Evolutionary conservation across 2,329 filamentous ascomycete species (phyloP), one percentile per base, ranked within the genome.

Genomic region (Venturia aucupariae): DNA sequence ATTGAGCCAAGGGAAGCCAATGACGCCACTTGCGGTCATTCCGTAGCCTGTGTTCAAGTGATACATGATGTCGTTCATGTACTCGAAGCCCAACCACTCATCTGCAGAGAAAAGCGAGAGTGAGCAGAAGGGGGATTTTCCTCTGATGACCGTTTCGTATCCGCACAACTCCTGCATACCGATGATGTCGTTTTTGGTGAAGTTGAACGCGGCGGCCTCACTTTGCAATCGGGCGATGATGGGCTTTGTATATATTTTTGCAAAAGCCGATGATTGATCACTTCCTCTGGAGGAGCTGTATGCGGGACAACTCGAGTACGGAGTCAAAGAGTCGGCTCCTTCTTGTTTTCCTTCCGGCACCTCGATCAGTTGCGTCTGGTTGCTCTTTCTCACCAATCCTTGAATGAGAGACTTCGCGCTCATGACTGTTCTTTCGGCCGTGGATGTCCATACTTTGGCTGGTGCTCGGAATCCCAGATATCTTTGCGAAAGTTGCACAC

Each of bases 1-100:
- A 67, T 87, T 87, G 6, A 89, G 70, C 87, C 87, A 90, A 0
- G 86, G 86, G 63, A 84, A 81, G 1, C 87, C 87, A 6, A 88
- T 78, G 22, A 79, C 78, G 0, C 84, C 84, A 0, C 84, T 80
- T 1, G 84, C 75, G 0, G 75, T 71, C 67, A 82, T 85, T 5
- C 86, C 86, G 67, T 89, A 89, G 22, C 87, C 87, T 1, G 81
- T 73, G 73, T 88, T 89, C 73, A 86, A 84, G 70, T 84, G 83
- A 71, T 87, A 88, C 69, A 81, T 80, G 67, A 88, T 75, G 67
- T 88, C 85, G 67, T 85, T 84, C 15, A 82, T 79, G 70, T 88
- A 88, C 72, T 88, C 85, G 75, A 85, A 88, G 2, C 77, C 77
- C n/a, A 88, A 81, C 85, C 85, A 87, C 67, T 87, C 85, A 67